phyloP scores from a whole-genome alignment of 2,329 filamentous ascomycete species.

The Scedosporium aurantiacum region DNA sequence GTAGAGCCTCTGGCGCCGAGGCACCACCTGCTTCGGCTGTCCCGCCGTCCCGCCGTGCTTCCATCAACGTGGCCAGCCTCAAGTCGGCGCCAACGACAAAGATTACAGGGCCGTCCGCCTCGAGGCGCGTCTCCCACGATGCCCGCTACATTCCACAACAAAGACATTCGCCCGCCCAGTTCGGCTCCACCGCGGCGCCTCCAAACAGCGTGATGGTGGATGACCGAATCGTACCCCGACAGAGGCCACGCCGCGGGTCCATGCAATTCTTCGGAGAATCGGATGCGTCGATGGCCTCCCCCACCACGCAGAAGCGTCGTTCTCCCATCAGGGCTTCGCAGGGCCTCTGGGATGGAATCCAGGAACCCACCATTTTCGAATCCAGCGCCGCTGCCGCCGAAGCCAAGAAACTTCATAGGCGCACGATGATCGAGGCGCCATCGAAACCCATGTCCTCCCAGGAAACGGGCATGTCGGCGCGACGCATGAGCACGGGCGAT shows the following conservation, averaged over 20 bases:
- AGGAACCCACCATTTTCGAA: slow-evolving; percentile 4
- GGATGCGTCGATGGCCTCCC: neutral
- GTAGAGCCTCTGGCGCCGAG: too few relatives aligned
- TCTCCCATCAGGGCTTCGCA: neutral
- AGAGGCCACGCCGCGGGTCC: slow-evolving; percentile 5
- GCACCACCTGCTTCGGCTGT: neutral
- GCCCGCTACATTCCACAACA: slow-evolving; percentile 34
- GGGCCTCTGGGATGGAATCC: slow-evolving; percentile 1
- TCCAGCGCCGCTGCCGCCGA: slow-evolving; percentile 9
- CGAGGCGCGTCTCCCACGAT: slow-evolving; percentile 9
- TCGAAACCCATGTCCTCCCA: slow-evolving; percentile 6
- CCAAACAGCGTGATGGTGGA: slow-evolving; percentile 17
- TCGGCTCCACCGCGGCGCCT: slow-evolving; percentile 39
- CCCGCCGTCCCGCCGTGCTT: neutral
- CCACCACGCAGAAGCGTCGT: neutral
- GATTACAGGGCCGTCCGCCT: neutral
- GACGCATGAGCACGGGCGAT: neutral
- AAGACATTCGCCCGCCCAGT: slow-evolving; percentile 39
- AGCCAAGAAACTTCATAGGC: slow-evolving; percentile 17
- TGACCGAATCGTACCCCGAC: neutral
- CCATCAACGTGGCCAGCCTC: neutral
- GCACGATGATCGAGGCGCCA: slow-evolving; percentile 26
- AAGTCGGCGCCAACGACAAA: slow-evolving; percentile 10
- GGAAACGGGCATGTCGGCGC: neutral
- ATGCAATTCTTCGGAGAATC: neutral